Evolutionary conservation across 2,329 filamentous ascomycete species (phyloP), one percentile per base, ranked within the genome.

Genomic region (Beauveria rudraprayagi): DNA sequence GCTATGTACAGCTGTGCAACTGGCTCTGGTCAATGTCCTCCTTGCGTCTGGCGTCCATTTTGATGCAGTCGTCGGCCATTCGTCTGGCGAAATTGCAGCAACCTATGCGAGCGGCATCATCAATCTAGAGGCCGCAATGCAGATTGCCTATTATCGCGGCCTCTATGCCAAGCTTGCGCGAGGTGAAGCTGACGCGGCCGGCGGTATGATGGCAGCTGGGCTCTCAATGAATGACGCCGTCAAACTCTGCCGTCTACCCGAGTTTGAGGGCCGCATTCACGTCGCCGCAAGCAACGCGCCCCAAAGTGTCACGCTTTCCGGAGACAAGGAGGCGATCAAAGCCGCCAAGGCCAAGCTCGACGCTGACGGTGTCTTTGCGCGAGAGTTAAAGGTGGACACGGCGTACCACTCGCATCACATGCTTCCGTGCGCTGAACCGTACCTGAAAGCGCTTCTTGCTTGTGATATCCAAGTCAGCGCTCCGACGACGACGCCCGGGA

Each of bases 71-170:
- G 70, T 80, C 1, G 79, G 80, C 3, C 80, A 82, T 63, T 80
- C 78, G 0, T 78, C 76, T 0, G 80, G 80, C 0, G 80, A 82
- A 63, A 81, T 82, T 16, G 78, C 68, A 0, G 79, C 79, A 0
- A 79, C 77, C 0, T 83, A 80, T 63, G 77, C 79, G 0, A 75
- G 77, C 0, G 79, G 79, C 0, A 68, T 73, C 19, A 56, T 83
- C 5, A 57, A 44, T 0, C 60, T 60, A 0, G 8, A 63, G 3
- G 65, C 67, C n/a, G 70, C 70, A 0, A 66, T 71, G 9, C 40
- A 62, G 0, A 64, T 70, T 8, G 65, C 64, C 34, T 70, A 67
- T 60, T 66, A 63, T 28, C 60, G 67, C 4, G 64, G 63, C 24
- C 24, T 51, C 14, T 24, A 60, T 14, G 19, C 50, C 17, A 37